A percentile compares a stretch with the other conserved stretches of the same genome.
phyloP scores from a whole-genome alignment of 495 filamentous ascomycete species.

The Penicillium cataractarum region DNA sequence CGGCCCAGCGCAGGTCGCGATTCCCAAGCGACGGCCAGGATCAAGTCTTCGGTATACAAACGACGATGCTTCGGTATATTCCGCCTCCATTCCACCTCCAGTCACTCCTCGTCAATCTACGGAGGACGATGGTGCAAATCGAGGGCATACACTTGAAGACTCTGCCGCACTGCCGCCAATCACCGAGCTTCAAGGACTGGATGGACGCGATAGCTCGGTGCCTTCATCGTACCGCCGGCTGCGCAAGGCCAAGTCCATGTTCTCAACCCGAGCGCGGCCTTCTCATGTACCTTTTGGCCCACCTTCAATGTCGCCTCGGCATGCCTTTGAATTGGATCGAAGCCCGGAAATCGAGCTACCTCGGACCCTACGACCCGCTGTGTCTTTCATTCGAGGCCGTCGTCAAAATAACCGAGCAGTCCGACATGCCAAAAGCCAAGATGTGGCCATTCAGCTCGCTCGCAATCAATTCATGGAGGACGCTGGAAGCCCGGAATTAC shows the following conservation, averaged over 20 bases:
- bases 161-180: constrained; percentile 38
- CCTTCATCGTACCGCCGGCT: constrained; percentile 78
- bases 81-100: constrained; percentile 5
- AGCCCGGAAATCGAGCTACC: constrained; percentile 29
- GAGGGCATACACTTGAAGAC: constrained; percentile 18
- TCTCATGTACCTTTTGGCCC: constrained; percentile 30
- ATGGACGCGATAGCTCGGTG: constrained; percentile 63
- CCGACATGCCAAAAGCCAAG: constrained; percentile 43
- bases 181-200: constrained; percentile 46
- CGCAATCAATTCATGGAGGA: constrained; percentile 51
- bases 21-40: constrained; percentile 34
- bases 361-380: constrained; percentile 55
- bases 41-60: constrained; percentile 20
- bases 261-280: constrained; percentile 54
- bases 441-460: constrained; percentile 53
- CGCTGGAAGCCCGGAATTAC: constrained; percentile 33
- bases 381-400: constrained; percentile 61
- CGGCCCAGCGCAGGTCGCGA: constrained; percentile 43
- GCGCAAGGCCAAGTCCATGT: constrained; percentile 75
- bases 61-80: constrained; percentile 7
- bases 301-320: constrained; percentile 18
- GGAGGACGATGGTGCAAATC: neutral
- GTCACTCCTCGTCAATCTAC: constrained; percentile 11
- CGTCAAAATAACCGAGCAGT: constrained; percentile 21
- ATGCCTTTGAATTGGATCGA: constrained; percentile 21